Base-by-base conservation (phyloP, 768 basidiomycete species). In the Lactifluus rugatus region DNA sequence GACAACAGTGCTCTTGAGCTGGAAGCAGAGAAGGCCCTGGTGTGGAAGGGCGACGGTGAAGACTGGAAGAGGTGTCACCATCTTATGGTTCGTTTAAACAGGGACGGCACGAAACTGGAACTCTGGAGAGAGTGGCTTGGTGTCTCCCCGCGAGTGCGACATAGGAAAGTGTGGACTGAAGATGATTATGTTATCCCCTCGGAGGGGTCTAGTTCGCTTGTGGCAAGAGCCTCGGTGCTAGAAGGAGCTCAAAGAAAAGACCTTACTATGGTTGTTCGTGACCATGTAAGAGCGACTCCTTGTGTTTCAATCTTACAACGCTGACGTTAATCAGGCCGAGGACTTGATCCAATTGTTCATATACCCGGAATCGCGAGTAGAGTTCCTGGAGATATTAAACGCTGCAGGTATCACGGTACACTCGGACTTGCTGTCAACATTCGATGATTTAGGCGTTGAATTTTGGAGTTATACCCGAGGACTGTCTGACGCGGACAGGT, bases 31-130 rank as follows among this genome's bases (percentile, higher is more conserved):
- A 62, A 54, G 42, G 42, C 37, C 6, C 34, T 48, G 21, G 72
- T 80, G 0, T 91, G 88, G 87, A 65, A 70, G 36, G 81, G 80
- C 9, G 72, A 77, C 51, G 74, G 79, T 32, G 74, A 70, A 5
- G 82, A 89, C 60, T 90, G 87, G 87, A 69, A 74, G 3, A 72
- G 80, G 48, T 81, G 81, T 64, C 79, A 72, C 52, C 57, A 65
- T 14, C 68, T 83, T 36, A 76, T 89, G 76, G 76, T 72, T 63
- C 68, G 66, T 0, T 73, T 83, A 34, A 79, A 76, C 28, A 73
- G 78, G 48, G 89, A 92, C 63, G 88, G 90, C 7, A 77, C 78
- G 57, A 88, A 82, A 67, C 74, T 92, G 16, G 89, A 91, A 54
- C 67, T 88, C 11, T 92, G 90, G 89, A 75, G 73, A 56, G 66